Evolutionary conservation across 257 asterid genomes (phyloP).

Genomic region (Phtheirospermum japonicum): DNA sequence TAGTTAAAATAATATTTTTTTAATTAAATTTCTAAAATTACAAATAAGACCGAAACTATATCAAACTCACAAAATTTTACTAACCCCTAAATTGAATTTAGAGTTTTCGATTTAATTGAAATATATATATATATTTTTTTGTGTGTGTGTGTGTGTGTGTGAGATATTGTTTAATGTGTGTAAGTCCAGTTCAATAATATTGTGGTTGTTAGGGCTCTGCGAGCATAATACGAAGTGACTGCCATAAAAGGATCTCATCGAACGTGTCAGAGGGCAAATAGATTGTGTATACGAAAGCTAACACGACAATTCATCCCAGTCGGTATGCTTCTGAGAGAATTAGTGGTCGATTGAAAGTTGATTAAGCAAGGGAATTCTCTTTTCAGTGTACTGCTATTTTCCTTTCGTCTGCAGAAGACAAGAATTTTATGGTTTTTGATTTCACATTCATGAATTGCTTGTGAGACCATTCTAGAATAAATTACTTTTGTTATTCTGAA

Average conservation of each 20-base stretch:
- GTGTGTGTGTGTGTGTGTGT: too few species aligned
- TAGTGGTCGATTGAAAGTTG: constrained; percentile 93
- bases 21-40: too few species aligned
- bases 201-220: constrained; percentile 67
- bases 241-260: constrained; percentile 47
- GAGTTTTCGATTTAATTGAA: too few species aligned
- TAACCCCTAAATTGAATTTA: too few species aligned
- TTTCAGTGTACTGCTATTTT: constrained; percentile 55
- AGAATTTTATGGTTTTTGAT: constrained; percentile 5
- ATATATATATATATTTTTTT: too few species aligned
- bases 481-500: constrained; percentile 13
- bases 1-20: too few species aligned
- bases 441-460: constrained; percentile 15
- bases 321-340: constrained; percentile 91
- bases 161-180: too few species aligned
- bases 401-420: neutral
- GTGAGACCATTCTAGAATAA: constrained; percentile 14
- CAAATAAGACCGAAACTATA: too few species aligned
- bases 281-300: constrained; percentile 74
- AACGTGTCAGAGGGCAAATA: constrained; percentile 73
- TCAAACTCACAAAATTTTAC: too few species aligned
- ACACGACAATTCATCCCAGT: constrained; percentile 94
- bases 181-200: neutral
- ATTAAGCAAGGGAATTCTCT: constrained; percentile 75
- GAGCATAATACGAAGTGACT: constrained; percentile 44